Evolutionary conservation across 345 rosid species (phyloP), one percentile per base, ranked within the genome.

Genomic region (Camelina hispida): DNA sequence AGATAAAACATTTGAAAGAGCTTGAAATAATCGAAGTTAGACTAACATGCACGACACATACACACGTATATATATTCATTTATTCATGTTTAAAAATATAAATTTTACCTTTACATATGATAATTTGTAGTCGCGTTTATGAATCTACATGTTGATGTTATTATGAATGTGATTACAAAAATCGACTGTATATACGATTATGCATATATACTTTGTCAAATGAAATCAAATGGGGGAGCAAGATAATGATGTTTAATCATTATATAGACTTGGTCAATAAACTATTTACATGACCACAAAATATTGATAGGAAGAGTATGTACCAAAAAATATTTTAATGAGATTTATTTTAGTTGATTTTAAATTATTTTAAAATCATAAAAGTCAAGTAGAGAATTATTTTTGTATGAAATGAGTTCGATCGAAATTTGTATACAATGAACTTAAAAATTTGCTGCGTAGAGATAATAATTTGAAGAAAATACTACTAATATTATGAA

Each of bases 241-340:
- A 63, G 54, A 25, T 44, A 63, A 44, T 23, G 13, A 25, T 25
- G 20, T 44, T 25, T 63, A 43, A 25, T 23, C 25, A 32, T 47
- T 32, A 65, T 32, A 65, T n/a, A 47, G 69, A 50, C 34, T 66
- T 32, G 46, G 47, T 48, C 70, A 55, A 28, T 15, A 14, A 56
- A 6, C 46, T 50, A 50, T 48, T 32, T 18, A 25, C 6, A 8
- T 43, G 18, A 13, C 35, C 68, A 15, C 30, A 38, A 42, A 4
- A 18, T 61, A 20, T 61, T 60, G 16, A 6, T 18, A 60, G 23
- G 1, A 57, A 60, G 5, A 37, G 9, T 37, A 60, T 60, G 18
- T 53, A 20, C 8, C 0, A 47, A 47, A 47, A 1, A 28, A 28
- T 28, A 28, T 28, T 28, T 28, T 28, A 28, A 0, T 28, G 30